Evolutionary conservation across 1,284 basidiomycete genomes (phyloP), one percentile per base, ranked within the genome.

Genomic region (Schizophyllum amplum): DNA sequence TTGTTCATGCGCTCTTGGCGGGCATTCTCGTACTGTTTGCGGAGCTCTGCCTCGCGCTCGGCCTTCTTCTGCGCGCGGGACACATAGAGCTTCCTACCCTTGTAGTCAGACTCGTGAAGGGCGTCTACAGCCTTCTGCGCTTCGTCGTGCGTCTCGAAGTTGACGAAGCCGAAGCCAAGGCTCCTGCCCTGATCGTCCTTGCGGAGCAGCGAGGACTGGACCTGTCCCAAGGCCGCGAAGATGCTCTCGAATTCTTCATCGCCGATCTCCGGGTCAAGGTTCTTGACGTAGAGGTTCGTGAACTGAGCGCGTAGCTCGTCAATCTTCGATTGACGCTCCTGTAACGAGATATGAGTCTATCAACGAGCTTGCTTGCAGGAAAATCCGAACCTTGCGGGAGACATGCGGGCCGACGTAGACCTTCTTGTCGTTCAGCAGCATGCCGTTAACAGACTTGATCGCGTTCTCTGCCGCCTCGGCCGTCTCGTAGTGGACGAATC

Each of bases 271-370:
- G 81, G 70, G 71, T 97, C 93, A 62, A 99, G 72, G 78, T 98
- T 98, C 86, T 99, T 99, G 79, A 97, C 79, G 75, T 97, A 99
- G 64, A 99, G 82, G 78, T 99, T 99, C 71, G 97, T 99, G 80
- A 93, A 99, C 68, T 94, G 91, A 52, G 94, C 80, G 71, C 91
- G 93, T 83, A 93, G 90, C 78, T 99, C 96, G 71, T 99, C 97
- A 62, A 99, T 82, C 79, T 99, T 98, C 69, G 94, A 94, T 78
- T 96, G 92, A 64, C 94, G 90, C 76, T 98, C 94, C 85, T 92
- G 61, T 21, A 54, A 20, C 13, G n/a, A 27, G 49, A 53, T 49
- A 23, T 46, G 23, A 42, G 22, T 52, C 11, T 23, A 20, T 17
- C 47, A 22, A n/a, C 23, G 33, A 11, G 57, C 33, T 42, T 17